phyloP scores from a whole-genome alignment of 768 basidiomycete genomes.

The Krasilnikovozyma curviuscula region DNA sequence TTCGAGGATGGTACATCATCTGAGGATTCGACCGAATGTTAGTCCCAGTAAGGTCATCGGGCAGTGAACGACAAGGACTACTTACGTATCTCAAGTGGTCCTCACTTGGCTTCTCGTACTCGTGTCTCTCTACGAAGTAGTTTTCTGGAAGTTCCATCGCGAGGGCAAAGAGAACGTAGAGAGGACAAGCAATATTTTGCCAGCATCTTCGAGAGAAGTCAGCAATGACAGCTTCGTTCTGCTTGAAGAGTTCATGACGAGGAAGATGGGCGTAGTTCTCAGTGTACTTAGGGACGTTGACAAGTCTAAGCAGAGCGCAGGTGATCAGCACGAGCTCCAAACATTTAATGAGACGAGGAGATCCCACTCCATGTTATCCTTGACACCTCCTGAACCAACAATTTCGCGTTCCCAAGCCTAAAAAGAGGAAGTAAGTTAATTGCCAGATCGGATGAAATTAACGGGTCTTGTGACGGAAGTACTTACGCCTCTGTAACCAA shows the following conservation, averaged over 20 bases:
- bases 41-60: constrained; percentile 15
- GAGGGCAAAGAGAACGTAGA: constrained; percentile 23
- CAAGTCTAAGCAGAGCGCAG: too few species aligned
- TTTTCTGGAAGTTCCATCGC: constrained; percentile 18
- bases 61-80: neutral
- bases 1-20: constrained; percentile 38
- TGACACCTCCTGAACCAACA: constrained; percentile 26
- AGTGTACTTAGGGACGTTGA: constrained; percentile 30
- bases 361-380: constrained; percentile 30
- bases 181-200: constrained; percentile 22
- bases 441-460: too few species aligned
- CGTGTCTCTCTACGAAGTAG: constrained; percentile 18
- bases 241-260: constrained; percentile 18
- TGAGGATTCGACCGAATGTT: too few species aligned
- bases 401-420: constrained; percentile 21
- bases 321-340: too few species aligned
- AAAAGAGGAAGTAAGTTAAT: too few species aligned
- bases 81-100: constrained; percentile 28
- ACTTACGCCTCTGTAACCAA: constrained; percentile 28
- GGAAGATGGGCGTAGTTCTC: constrained; percentile 16
- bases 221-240: constrained; percentile 23
- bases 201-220: constrained; percentile 25
- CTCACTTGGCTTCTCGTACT: constrained; percentile 22
- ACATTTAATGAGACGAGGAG: too few species aligned
- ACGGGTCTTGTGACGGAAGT: neutral